Conservation (phyloP, 2,329 filamentous ascomycete species). For the Aspergillus quadrilineatus region DNA sequence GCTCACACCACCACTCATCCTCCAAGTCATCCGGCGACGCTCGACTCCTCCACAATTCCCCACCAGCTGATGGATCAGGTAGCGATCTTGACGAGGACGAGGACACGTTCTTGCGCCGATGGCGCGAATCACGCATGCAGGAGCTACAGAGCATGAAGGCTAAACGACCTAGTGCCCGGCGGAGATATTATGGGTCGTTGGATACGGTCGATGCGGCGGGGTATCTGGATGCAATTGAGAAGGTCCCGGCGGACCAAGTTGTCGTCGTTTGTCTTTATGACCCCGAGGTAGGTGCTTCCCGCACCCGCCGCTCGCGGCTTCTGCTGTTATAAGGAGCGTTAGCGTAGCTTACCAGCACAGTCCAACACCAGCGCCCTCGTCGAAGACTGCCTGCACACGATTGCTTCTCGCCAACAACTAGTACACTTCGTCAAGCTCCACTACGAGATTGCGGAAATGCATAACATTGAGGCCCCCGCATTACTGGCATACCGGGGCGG, state of each 20-base stretch:
- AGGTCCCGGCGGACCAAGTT: constrained; percentile 73
- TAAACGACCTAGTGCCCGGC: constrained; percentile 72
- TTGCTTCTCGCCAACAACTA: constrained; percentile 69
- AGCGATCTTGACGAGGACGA: constrained; percentile 65
- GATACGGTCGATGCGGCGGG: constrained; percentile 84
- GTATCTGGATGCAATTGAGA: constrained; percentile 95
- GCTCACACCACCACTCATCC: constrained; percentile 19
- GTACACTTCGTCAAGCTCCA: constrained; percentile 89
- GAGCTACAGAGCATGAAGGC: constrained; percentile 71
- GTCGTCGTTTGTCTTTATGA: constrained; percentile 96
- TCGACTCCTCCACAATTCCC: constrained; percentile 27
- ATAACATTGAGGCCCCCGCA: constrained; percentile 81
- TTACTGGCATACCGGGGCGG: constrained; percentile 85
- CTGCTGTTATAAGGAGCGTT: not conserved
- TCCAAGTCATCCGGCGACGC: constrained; percentile 24
- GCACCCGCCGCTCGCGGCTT: not conserved
- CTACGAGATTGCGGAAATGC: constrained; percentile 90
- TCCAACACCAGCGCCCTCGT: constrained; percentile 76
- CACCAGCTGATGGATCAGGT: constrained; percentile 21
- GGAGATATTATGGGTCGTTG: constrained; percentile 73
- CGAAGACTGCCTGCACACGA: constrained; percentile 71
- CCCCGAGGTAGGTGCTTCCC: constrained; percentile 63
- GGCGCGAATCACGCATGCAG: constrained; percentile 75
- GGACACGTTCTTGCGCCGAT: constrained; percentile 76
- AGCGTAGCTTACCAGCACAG: constrained; percentile 32